Conservation (phyloP, 225 moss, liverwort and hornwort species). For the Thuidium tamariscinum region DNA sequence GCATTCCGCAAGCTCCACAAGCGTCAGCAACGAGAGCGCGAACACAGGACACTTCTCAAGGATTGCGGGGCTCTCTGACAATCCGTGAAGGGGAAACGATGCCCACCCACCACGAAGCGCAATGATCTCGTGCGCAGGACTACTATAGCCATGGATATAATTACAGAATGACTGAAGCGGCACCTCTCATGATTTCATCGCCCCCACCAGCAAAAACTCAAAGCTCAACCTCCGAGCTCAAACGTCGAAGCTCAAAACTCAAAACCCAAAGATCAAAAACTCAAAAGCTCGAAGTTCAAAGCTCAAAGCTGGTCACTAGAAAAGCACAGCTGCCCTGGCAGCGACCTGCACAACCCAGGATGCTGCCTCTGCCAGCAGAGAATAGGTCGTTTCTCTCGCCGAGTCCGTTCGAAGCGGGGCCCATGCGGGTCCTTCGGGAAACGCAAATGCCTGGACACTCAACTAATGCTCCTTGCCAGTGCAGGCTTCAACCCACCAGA, state of each 20-base stretch:
- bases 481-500: not conserved
- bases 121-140: not conserved
- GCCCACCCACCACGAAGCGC: not conserved
- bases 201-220: not conserved
- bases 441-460: not conserved
- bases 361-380: not conserved
- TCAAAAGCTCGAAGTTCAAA: not conserved
- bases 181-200: not conserved
- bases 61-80: not conserved
- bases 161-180: not conserved
- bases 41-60: not conserved
- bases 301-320: not conserved
- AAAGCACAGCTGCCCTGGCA: not conserved
- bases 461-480: not conserved
- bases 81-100: not conserved
- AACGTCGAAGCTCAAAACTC: not conserved
- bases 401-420: conserved; percentile 12
- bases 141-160: not conserved
- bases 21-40: not conserved
- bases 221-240: not conserved
- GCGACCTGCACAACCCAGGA: not conserved
- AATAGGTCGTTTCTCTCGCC: not conserved
- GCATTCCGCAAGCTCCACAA: not conserved
- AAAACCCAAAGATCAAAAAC: not conserved
- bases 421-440: not conserved